Conservation (phyloP, 1,139 yeast genomes). For the Scheffersomyces illinoinensis region DNA sequence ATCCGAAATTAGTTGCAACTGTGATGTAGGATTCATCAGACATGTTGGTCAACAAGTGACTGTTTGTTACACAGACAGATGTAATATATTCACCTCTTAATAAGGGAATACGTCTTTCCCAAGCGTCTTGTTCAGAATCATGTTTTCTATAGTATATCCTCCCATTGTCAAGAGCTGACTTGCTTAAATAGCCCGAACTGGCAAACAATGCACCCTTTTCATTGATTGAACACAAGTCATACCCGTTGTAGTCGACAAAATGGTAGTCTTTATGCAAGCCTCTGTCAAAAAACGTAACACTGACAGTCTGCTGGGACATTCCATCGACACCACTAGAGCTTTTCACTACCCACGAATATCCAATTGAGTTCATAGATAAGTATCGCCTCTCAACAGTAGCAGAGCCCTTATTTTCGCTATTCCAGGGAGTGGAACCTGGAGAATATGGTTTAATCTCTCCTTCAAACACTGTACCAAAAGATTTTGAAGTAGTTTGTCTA, state of each 20-base stretch:
- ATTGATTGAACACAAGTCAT: conserved; percentile 76
- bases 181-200: conserved; percentile 30
- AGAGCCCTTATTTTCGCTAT: conserved; percentile 31
- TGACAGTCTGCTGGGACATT: conserved; percentile 56
- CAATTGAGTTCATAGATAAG: conserved; percentile 76
- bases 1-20: conserved; percentile 46
- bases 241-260: conserved; percentile 72
- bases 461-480: conserved; percentile 4
- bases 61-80: conserved; percentile 35
- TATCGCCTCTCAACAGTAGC: conserved; percentile 57
- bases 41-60: conserved; percentile 11
- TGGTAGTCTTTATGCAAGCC: conserved; percentile 81
- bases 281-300: conserved; percentile 85
- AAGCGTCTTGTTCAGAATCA: conserved; percentile 42
- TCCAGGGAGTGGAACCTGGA: conserved; percentile 89
- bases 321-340: conserved; percentile 37
- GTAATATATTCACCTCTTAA: conserved; percentile 35
- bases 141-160: conserved; percentile 47
- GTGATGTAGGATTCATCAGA: conserved; percentile 33
- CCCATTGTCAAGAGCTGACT: conserved; percentile 22
- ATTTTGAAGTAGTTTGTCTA: conserved; percentile 1
- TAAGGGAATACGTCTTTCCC: conserved; percentile 45
- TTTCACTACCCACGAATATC: conserved; percentile 80
- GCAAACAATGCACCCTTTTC: conserved; percentile 69
- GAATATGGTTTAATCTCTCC: conserved; percentile 45